Evolutionary conservation across 1,284 basidiomycete genomes (phyloP).

Genomic region (Rhodotorula sp.): DNA sequence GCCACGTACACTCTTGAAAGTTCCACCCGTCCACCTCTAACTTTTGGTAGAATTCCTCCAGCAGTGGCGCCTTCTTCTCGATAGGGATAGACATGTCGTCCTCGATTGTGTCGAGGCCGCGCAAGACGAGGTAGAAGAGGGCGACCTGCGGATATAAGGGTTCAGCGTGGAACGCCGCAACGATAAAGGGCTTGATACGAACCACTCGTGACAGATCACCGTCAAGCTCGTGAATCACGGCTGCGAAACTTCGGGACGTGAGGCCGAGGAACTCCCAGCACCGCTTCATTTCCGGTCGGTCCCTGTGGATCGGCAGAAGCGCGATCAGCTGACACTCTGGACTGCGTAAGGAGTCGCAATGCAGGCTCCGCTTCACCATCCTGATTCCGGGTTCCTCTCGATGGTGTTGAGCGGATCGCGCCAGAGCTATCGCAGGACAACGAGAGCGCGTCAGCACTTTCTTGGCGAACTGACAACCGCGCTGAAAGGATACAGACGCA

Average conservation of each 20-base stretch:
- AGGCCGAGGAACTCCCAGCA: slow-evolving; percentile 89
- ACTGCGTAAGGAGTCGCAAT: not conserved
- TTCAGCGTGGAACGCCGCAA: too few relatives aligned
- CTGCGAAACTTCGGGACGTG: slow-evolving; percentile 86
- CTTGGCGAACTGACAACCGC: accelerated
- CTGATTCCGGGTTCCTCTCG: slow-evolving; percentile 46
- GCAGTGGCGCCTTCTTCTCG: slow-evolving; percentile 77
- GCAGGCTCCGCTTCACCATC: slow-evolving; percentile 14
- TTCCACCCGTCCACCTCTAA: slow-evolving; percentile 83
- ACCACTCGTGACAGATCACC: slow-evolving; percentile 90
- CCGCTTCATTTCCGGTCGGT: slow-evolving; percentile 75
- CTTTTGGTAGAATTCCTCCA: slow-evolving; percentile 79
- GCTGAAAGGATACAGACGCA: not conserved
- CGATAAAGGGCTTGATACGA: not conserved
- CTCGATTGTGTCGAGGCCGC: slow-evolving; percentile 93
- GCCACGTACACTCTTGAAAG: slow-evolving; percentile 62
- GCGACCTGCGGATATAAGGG: slow-evolving; percentile 62
- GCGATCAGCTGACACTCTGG: not conserved
- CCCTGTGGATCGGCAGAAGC: slow-evolving; percentile 51
- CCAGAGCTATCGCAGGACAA: slow-evolving; percentile 43
- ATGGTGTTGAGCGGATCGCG: slow-evolving; percentile 52
- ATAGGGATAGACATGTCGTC: slow-evolving; percentile 97
- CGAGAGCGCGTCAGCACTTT: not conserved
- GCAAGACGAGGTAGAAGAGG: slow-evolving; percentile 91
- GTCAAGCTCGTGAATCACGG: slow-evolving; percentile 95